These are phyloP conservation scores for Mycosphaerella sp. DNA, from an alignment of 2,329 filamentous ascomycete genomes.

Conservation along the genomic window DNA sequence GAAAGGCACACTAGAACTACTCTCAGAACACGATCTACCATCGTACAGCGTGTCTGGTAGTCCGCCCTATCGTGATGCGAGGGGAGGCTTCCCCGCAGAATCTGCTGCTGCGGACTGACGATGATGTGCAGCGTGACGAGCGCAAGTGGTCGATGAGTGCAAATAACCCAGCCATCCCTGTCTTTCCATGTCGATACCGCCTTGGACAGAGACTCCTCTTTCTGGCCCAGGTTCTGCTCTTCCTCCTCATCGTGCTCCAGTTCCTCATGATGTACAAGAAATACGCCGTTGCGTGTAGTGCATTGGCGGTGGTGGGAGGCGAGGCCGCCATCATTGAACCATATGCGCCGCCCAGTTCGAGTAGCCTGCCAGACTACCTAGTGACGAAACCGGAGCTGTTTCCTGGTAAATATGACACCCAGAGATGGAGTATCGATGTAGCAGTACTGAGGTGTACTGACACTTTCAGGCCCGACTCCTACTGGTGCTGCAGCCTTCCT, in stretches of 20 bases:
- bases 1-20: background rate
- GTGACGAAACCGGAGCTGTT: constrained; percentile 55
- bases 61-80: background rate
- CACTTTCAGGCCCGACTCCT: constrained; percentile 55
- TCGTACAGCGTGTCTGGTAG: no score
- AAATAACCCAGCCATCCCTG: background rate
- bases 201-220: background rate
- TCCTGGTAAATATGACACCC: constrained; percentile 24
- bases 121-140: background rate
- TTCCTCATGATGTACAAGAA: constrained; percentile 32
- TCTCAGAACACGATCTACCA: background rate
- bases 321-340: constrained; percentile 18
- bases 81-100: background rate
- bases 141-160: background rate
- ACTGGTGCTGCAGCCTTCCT: constrained; percentile 65
- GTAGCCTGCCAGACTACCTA: constrained; percentile 54
- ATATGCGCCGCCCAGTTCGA: constrained; percentile 14
- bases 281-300: constrained; percentile 27
- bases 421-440: background rate
- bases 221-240: constrained; percentile 24
- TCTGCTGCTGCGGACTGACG: background rate
- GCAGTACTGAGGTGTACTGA: background rate
- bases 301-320: constrained; percentile 11
- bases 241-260: constrained; percentile 24
- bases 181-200: background rate